Evolutionary conservation across 805 yeast species (phyloP).

Genomic region (Cyberlindnera saturnus): DNA sequence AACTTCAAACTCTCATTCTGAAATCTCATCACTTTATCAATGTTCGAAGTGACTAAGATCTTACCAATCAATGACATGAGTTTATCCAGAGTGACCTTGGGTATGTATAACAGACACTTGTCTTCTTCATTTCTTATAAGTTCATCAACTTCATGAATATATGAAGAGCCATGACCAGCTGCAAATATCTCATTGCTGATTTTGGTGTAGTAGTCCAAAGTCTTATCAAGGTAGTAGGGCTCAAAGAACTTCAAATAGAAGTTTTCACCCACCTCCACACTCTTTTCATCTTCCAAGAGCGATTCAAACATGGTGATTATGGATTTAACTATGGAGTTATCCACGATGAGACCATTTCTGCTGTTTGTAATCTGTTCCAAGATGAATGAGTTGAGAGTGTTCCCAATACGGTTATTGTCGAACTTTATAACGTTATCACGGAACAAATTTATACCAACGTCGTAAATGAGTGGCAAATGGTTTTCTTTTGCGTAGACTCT

Average conservation of each 20-base stretch:
- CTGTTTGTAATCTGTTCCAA: conserved; percentile 51
- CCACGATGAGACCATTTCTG: conserved; percentile 51
- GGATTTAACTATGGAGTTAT: conserved; percentile 53
- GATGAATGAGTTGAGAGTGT: conserved; percentile 40
- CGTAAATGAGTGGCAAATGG: conserved; percentile 59
- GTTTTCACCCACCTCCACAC: conserved; percentile 42
- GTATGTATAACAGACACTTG: conserved; percentile 47
- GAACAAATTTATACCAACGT: conserved; percentile 65
- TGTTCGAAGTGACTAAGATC: conserved; percentile 48
- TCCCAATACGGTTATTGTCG: conserved; percentile 45
- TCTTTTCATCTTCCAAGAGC: conserved; percentile 39
- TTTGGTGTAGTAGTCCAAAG: conserved; percentile 48
- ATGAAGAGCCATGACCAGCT: conserved; percentile 44
- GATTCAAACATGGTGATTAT: conserved; percentile 68
- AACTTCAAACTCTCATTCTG: conserved; percentile 50
- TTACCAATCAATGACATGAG: conserved; percentile 51
- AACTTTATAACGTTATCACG: conserved; percentile 51
- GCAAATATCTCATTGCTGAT: conserved; percentile 40
- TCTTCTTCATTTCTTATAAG: conserved; percentile 59
- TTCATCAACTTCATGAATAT: conserved; percentile 43
- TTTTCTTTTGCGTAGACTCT: conserved; percentile 74
- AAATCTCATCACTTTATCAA: conserved; percentile 47
- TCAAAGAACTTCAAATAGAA: conserved; percentile 64
- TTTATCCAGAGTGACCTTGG: conserved; percentile 48
- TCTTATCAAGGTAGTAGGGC: conserved; percentile 48